Base-by-base conservation (phyloP, 768 basidiomycete species). In the Rhodotorula diobovata region DNA sequence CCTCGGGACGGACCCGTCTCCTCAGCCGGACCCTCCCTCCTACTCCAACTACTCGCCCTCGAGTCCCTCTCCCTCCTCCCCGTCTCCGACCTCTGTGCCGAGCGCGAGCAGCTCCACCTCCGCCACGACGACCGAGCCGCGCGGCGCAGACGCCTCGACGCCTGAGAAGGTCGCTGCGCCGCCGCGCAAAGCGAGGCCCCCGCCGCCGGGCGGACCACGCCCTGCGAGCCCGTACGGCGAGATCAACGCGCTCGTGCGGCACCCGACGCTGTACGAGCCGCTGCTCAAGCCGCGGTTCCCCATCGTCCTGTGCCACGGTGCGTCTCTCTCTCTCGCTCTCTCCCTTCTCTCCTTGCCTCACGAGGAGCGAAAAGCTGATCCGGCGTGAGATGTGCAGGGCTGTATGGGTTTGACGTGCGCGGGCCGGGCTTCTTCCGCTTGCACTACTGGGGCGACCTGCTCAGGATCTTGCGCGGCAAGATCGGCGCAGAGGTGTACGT, bases 401-500 rank as follows among this genome's bases (percentile, higher is more conserved):
- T 98, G 4, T 97, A 99, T 77, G 95, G 95, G 12, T 99, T 96
- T 78, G 93, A 95, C 77, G 89, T 91, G 0, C 70, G 70, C 28
- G 73, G 67, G 1, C 71, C 71, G 2, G 61, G 63, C 2, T 72
- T 66, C 62, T 71, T 69, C 35, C 70, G 74, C 3, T 85, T 91
- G 79, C 92, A 97, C 70, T 99, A 99, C 79, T 99, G 96, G 96
- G 86, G 88, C 0, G 90, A 91, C 67, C 87, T 97, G 8, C 83
- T 97, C 43, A 86, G 84, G 18, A 86, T 94, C 21, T 84, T 98
- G 25, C 85, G 89, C 66, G 84, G 89, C 63, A 89, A 85, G 72
- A 83, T 98, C 21, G 90, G 91, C 23, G 93, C 91, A 35, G 91
- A 97, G 72, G 93, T 98, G n/a, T 87, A 97, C 66, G 91, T 98